Evolutionary conservation across 2,329 filamentous ascomycete species (phyloP).

Genomic region (Gaeumannomyces sp.): DNA sequence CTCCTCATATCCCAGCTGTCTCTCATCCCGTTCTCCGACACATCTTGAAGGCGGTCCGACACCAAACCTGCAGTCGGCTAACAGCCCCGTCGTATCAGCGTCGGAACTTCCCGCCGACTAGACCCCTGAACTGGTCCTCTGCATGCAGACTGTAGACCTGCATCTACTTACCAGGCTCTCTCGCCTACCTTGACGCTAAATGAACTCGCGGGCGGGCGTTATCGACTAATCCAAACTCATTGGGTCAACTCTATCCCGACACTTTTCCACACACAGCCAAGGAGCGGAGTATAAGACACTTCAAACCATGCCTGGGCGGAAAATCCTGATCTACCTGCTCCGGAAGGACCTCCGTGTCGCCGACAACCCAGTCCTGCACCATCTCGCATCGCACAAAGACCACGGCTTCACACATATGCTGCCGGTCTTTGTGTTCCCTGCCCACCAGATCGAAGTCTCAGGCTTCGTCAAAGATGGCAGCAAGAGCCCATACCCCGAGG

Average conservation of each 20-base stretch:
- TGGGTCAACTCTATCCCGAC: not conserved
- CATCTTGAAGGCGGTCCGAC: too few relatives aligned
- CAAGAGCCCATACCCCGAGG: conserved; percentile 60
- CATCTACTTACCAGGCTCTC: not conserved
- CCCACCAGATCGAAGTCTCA: conserved; percentile 67
- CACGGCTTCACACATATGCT: conserved; percentile 62
- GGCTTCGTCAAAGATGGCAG: conserved; percentile 57
- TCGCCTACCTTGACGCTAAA: too few relatives aligned
- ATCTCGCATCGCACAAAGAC: conserved; percentile 38
- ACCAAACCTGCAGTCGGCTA: not conserved
- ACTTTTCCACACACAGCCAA: not conserved
- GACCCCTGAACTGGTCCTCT: not conserved
- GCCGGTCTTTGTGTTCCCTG: conserved; percentile 63
- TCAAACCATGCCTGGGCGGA: conserved; percentile 18
- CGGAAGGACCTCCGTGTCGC: conserved; percentile 66
- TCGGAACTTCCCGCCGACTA: too few relatives aligned
- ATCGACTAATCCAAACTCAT: not conserved
- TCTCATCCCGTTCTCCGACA: not conserved
- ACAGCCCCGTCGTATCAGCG: too few relatives aligned
- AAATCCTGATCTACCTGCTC: conserved; percentile 63
- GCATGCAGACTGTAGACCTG: not conserved
- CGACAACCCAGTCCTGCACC: conserved; percentile 69
- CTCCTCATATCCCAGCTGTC: not conserved
- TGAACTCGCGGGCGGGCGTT: not conserved
- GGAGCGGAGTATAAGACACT: not conserved